phyloP scores from a whole-genome alignment of 257 asterid genomes.

The Gentiana macrophylla region DNA sequence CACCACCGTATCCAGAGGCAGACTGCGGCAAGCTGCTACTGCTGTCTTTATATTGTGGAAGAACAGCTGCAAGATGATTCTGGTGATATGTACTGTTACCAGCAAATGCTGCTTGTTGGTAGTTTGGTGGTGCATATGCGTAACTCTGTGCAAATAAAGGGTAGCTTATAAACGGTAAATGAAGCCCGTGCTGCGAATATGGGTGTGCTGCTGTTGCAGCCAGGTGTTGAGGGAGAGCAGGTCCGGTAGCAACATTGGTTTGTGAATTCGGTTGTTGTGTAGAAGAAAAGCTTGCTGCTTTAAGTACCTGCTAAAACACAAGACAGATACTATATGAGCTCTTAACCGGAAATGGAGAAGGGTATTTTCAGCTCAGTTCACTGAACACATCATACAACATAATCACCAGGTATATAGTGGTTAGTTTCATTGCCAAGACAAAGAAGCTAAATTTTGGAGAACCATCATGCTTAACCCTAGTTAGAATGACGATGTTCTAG shows the following conservation, averaged over 20 bases:
- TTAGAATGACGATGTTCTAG: no score
- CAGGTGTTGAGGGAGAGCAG: slow-evolving; percentile 63
- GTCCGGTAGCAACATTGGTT: slow-evolving; percentile 49
- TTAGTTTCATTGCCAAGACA: no score
- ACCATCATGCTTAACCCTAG: no score
- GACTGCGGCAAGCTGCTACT: slow-evolving; percentile 65
- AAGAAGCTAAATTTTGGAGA: no score
- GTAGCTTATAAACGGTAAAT: slow-evolving; percentile 54
- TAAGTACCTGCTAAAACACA: slow-evolving; percentile 42
- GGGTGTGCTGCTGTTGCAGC: slow-evolving; percentile 35
- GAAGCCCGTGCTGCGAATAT: slow-evolving; percentile 55
- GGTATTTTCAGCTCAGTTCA: not conserved
- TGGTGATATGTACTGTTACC: slow-evolving; percentile 48
- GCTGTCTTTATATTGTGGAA: slow-evolving; percentile 56
- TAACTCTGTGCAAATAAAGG: slow-evolving; percentile 67
- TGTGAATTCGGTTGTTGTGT: slow-evolving; percentile 54
- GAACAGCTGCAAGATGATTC: slow-evolving; percentile 58
- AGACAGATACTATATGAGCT: slow-evolving; percentile 1
- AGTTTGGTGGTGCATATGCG: slow-evolving; percentile 63
- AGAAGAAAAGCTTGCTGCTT: slow-evolving; percentile 37
- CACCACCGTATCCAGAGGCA: slow-evolving; percentile 62
- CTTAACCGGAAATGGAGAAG: not conserved
- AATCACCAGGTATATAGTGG: no score
- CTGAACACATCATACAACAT: no score
- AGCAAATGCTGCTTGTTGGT: slow-evolving; percentile 57